Conservation (phyloP, 1,139 yeast genomes). For the Scheffersomyces lignicola region DNA sequence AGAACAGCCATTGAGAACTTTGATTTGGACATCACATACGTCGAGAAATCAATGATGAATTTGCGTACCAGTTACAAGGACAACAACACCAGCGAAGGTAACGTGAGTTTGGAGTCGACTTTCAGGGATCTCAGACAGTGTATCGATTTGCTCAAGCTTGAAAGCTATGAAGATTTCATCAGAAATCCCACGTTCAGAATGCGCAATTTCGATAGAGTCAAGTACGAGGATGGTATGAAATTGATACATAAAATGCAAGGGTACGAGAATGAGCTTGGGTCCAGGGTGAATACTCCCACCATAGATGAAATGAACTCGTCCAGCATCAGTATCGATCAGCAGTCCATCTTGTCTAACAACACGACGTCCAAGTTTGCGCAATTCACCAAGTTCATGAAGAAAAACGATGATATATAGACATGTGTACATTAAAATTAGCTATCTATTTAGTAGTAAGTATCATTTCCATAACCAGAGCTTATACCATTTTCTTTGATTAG, state of each 20-base stretch:
- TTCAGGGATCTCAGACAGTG: constrained; percentile 48
- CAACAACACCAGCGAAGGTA: constrained; percentile 20
- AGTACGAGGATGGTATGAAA: constrained; percentile 41
- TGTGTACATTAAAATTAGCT: not conserved
- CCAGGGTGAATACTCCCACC: constrained; percentile 14
- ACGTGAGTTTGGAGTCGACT: constrained; percentile 45
- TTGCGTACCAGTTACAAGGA: constrained; percentile 18
- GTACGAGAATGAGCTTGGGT: constrained; percentile 15
- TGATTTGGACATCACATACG: constrained; percentile 42
- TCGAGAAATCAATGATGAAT: constrained; percentile 41
- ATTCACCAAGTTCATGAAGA: constrained; percentile 35
- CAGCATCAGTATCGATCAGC: constrained; percentile 24
- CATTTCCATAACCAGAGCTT: constrained; percentile 5
- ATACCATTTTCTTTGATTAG: constrained; percentile 7
- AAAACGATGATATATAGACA: constrained; percentile 8
- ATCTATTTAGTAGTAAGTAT: not conserved
- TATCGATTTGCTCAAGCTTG: constrained; percentile 41
- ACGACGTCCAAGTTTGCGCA: constrained; percentile 45
- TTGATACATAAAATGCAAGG: constrained; percentile 38
- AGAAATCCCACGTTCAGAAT: constrained; percentile 40
- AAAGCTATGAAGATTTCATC: constrained; percentile 40
- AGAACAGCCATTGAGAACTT: constrained; percentile 43
- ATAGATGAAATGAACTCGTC: constrained; percentile 15
- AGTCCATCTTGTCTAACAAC: constrained; percentile 19
- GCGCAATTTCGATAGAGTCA: constrained; percentile 43